Evolutionary conservation across 441 rosid genomes (phyloP), one percentile per base, ranked within the genome.

Genomic region (Eruca vesicaria): DNA sequence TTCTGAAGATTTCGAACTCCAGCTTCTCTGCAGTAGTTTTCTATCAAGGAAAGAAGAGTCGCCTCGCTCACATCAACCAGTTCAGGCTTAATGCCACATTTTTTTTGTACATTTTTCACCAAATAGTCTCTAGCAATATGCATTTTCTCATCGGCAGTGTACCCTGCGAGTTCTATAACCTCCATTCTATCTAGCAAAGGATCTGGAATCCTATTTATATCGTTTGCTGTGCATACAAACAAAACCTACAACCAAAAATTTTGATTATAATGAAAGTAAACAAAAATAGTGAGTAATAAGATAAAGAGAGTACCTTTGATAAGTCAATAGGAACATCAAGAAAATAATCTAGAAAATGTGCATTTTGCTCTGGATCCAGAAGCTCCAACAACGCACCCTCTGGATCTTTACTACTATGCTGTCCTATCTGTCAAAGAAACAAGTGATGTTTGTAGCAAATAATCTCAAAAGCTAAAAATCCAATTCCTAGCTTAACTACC

Each of bases 111-210:
- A 19, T 84, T 36, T 83, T 91, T 95, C 87, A 84, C 89, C 83
- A 95, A 79, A 84, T 88, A 87, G 75, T 91, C 95, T 82, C 94
- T 86, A 32, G 98, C 94, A 76, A 95, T 95, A 80, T 87, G 98
- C 91, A 89, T 78, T 85, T 95, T 95, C 89, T 91, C 98, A 72
- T 93, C 96, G 14, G 95, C 89, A 67, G 89, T 86, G 78, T 95
- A 95, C 29, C 98, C 97, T 66, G 97, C 89, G 68, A 95, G 86
- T 71, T 85, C 63, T 66, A 93, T 90, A 59, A 93, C 97, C 78
- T 95, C 98, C 99, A 93, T 93, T 79, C 98, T 85, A 77, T 95
- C 99, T 84, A 93, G 83, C 43, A 91, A 92, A 64, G 98, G 97
- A 35, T 74, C 79, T 10, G 95, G 91, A 79, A 95, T 93, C 80